Percentiles rank a stretch among this genome's conserved stretches.
Evolutionary conservation across 2,329 filamentous ascomycete species (phyloP).

Genomic region (Colletotrichum lupini): DNA sequence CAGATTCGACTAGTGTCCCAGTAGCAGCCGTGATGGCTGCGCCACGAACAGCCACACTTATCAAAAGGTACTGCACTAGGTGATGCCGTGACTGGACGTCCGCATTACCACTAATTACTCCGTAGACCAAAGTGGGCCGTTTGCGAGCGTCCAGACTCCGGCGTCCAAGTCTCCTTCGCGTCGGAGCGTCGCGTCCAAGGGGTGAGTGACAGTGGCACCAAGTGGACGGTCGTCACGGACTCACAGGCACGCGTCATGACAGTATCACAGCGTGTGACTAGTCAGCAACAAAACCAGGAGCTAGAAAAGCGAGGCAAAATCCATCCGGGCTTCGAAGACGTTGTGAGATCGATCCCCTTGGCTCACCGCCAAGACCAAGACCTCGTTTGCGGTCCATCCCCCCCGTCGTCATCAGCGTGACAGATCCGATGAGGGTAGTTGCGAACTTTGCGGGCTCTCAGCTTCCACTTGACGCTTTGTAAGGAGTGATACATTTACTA

Average conservation of each 20-base stretch:
- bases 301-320: neutral
- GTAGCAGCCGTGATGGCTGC: neutral
- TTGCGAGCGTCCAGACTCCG: neutral
- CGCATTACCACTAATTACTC: neutral
- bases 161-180: too few relatives aligned
- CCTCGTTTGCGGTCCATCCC: slow-evolving; percentile 1
- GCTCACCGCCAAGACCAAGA: slow-evolving; percentile 6
- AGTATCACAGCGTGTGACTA: neutral
- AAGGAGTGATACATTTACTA: too few relatives aligned
- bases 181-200: too few relatives aligned
- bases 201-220: too few relatives aligned
- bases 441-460: neutral
- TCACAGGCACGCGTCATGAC: neutral
- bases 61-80: neutral
- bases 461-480: too few relatives aligned
- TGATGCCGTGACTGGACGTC: neutral
- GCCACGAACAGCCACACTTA: slow-evolving; percentile 3
- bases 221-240: neutral
- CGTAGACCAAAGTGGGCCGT: neutral
- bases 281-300: neutral
- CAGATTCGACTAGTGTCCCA: neutral
- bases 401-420: slow-evolving; percentile 4
- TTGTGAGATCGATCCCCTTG: neutral
- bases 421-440: slow-evolving; percentile 4
- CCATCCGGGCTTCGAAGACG: slow-evolving; percentile 5